phyloP scores from a whole-genome alignment of 2,329 filamentous ascomycete genomes.

The Myriosclerotinia duriaeana region DNA sequence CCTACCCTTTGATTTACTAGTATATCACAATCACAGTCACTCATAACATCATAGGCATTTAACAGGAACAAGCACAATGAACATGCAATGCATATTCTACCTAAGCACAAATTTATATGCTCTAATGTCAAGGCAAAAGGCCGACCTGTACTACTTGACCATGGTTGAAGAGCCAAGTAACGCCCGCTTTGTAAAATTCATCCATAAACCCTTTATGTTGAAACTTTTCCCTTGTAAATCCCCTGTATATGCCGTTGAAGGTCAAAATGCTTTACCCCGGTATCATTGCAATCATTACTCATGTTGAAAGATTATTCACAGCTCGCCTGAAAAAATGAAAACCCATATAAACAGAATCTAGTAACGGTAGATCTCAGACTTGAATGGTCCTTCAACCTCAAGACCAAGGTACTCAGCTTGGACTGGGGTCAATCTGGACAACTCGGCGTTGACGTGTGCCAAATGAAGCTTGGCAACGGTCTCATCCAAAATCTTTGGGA shows the following conservation, averaged over 20 bases:
- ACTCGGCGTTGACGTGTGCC: constrained; percentile 89
- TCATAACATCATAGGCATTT: not conserved
- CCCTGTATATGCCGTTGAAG: constrained; percentile 60
- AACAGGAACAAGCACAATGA: constrained; percentile 12
- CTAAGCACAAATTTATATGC: constrained; percentile 30
- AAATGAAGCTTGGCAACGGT: constrained; percentile 95
- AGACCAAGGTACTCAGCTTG: constrained; percentile 96
- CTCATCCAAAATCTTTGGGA: constrained; percentile 99
- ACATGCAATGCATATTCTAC: constrained; percentile 26
- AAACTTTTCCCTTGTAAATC: constrained; percentile 39
- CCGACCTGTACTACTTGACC: constrained; percentile 41
- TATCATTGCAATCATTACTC: constrained; percentile 57
- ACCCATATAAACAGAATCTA: constrained; percentile 35
- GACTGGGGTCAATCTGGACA: constrained; percentile 77
- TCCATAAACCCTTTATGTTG: constrained; percentile 40
- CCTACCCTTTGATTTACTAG: not conserved
- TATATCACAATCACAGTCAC: not conserved
- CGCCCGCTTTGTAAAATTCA: constrained; percentile 39
- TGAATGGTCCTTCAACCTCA: constrained; percentile 85
- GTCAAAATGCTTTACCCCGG: constrained; percentile 55
- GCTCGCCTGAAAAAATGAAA: constrained; percentile 30
- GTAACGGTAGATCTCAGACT: constrained; percentile 71
- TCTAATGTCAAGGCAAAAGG: constrained; percentile 37
- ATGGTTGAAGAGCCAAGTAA: constrained; percentile 45
- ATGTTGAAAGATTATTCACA: constrained; percentile 41